Conservation (phyloP, 208 protist genomes). For the Acanthamoeba castellanii region DNA sequence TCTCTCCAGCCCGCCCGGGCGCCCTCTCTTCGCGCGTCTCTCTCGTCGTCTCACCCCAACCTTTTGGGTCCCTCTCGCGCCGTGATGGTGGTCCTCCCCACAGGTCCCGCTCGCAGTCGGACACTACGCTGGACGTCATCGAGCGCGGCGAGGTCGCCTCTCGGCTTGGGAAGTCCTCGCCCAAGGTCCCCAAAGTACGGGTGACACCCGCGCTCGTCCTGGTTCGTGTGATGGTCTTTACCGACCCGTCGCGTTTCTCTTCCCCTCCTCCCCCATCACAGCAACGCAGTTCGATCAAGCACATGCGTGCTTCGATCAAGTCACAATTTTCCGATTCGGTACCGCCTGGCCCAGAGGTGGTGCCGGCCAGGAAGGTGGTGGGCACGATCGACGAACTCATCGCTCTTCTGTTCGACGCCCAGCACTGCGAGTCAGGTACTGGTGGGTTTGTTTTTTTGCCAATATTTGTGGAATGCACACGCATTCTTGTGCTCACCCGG, state of each 20-base stretch:
- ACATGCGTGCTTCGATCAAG: background rate
- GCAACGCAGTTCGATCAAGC: background rate
- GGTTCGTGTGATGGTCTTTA: no score
- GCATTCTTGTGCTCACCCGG: no score
- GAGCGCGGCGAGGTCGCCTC: background rate
- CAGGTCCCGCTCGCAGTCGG: background rate
- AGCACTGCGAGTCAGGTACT: background rate
- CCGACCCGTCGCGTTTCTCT: no score
- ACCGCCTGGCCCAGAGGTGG: background rate
- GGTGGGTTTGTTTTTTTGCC: no score
- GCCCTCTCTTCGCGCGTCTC: background rate
- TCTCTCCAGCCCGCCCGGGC: no score
- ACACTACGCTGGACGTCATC: background rate
- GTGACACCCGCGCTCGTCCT: no score
- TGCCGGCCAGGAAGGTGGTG: background rate
- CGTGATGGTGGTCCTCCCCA: no score
- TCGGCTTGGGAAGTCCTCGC: background rate
- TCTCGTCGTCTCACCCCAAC: background rate
- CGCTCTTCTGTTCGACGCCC: background rate
- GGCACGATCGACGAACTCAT: conserved; percentile 35
- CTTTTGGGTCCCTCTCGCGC: no score
- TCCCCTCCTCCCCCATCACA: no score
- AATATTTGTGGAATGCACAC: no score
- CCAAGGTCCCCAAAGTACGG: background rate
- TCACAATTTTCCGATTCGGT: background rate